Evolutionary conservation across 2,329 filamentous ascomycete species (phyloP), one percentile per base, ranked within the genome.

Genomic region (Penicillium sp.): DNA sequence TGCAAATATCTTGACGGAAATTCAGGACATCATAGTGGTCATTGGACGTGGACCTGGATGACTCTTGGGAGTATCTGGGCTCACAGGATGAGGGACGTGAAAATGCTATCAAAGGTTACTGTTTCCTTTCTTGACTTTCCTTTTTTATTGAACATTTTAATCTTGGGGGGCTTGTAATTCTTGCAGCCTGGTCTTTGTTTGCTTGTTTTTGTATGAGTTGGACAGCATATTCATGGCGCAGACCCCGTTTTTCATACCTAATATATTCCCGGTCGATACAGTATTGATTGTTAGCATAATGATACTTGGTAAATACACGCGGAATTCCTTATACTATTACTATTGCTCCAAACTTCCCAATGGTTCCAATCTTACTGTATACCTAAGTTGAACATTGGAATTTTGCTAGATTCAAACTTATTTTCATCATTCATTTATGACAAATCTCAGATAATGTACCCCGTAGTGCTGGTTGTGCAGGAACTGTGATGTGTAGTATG

Each of bases 51-150:
- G 52, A 22, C 33, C 43, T 41, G 41, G 43, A 50, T 55, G 48
- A 39, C 26, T 43, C 22, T 19, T 47, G 45, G 8, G 3, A 6
- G 14, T 39, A 11, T 33, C 35, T 46, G 24, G 33, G 35, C 58
- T 24, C 50, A 31, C 24, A 44, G 54, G 53, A 65, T 47, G 62
- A 63, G 53, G 58, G 52, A 64, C 49, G 63, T 55, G 62, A 63
- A 63, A 56, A 65, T 57, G 52, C 53, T 52, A 60, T 52, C 55
- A 53, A 61, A 33, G 44, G 27, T 55, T 50, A 45, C 48, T 48
- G 43, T 56, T 37, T 29, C 3, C 29, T 35, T 51, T 62, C 31
- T 53, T 46, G 41, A 53, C 43, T 37, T 45, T 39, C 22, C 27
- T 52, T 44, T 50, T 24, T 53, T 16, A 43, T 13, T 46, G 41